These are phyloP conservation scores for Ascoidea tarda DNA, from an alignment of 805 yeast genomes.

Conservation along the genomic window DNA sequence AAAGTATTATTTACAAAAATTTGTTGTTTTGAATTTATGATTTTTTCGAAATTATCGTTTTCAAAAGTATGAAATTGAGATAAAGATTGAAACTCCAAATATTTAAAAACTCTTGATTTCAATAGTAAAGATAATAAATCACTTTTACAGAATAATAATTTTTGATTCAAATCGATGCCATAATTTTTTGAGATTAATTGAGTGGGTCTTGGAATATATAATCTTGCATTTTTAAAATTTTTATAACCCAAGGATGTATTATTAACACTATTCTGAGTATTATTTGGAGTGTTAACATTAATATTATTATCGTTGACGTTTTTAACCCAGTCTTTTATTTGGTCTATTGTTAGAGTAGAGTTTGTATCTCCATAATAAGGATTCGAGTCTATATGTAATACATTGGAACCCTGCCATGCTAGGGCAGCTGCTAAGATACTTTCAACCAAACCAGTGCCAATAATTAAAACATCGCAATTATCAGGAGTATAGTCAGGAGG, in stretches of 20 bases:
- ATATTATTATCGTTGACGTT: constrained; percentile 36
- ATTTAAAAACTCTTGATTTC: constrained; percentile 78
- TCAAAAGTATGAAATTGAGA: constrained; percentile 89
- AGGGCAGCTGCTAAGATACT: constrained; percentile 84
- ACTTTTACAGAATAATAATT: constrained; percentile 79
- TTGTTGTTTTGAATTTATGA: constrained; percentile 80
- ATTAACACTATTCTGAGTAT: neutral
- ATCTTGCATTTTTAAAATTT: constrained; percentile 54
- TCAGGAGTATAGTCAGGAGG: constrained; percentile 45
- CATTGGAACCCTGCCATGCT: constrained; percentile 97
- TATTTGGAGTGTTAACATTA: constrained; percentile 12
- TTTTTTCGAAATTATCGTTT: constrained; percentile 77
- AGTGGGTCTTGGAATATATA: constrained; percentile 60
- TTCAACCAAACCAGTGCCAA: constrained; percentile 88
- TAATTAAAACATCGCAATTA: constrained; percentile 74
- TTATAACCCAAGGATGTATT: constrained; percentile 11
- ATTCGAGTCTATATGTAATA: constrained; percentile 77
- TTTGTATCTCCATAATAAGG: constrained; percentile 80
- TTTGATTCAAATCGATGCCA: constrained; percentile 81
- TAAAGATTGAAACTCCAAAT: constrained; percentile 83
- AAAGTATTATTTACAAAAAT: constrained; percentile 82
- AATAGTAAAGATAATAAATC: constrained; percentile 69
- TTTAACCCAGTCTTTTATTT: constrained; percentile 70
- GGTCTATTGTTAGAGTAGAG: constrained; percentile 80
- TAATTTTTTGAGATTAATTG: constrained; percentile 55